Evolutionary conservation across 176 grass and related monocot species (phyloP), one percentile per base, ranked within the genome.

Genomic region (Musa acuminata): DNA sequence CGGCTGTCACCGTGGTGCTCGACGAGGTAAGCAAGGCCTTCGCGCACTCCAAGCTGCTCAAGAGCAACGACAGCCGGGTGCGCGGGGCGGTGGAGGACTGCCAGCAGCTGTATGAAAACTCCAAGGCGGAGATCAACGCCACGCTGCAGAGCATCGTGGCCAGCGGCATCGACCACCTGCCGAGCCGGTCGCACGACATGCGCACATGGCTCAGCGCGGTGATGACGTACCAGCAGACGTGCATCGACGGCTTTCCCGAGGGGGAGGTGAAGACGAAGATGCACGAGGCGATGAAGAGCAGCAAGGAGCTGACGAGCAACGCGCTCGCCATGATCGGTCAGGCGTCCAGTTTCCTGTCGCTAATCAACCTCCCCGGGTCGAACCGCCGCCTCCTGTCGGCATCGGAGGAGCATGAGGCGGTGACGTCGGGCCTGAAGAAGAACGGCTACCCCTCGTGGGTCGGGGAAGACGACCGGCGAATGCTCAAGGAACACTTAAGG

Each of bases 161-260:
- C 70, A 49, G 60, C 43, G 83, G 87, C 67, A 80, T 84, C 12
- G 83, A 91, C 8, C 13, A 72, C 51, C 54, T 80, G 19, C 22
- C 55, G 8, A 16, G 48, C 0, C 80, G 79, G 8, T 72, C 83
- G 9, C 68, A 88, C 77, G 87, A 91, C 80, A 72, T 93, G 62
- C 82, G 92, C 74, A 65, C 84, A 1, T 98, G 94, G 94, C 80
- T 90, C 51, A 93, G 90, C 87, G 94, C 94, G 1, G 90, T 93
- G 53, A 83, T 93, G 80, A 84, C 90, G 24, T 98, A 93, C 80
- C 79, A 93, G 82, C 81, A 89, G 51, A 83, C 94, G 52, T 98
- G 94, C 80, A 77, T 90, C 74, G 90, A 98, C 71, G 85, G 87
- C 84, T 93, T 93, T 79, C 94, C 90, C 1, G 70, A 87, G 51